A percentile compares a stretch with the other conserved stretches of the same genome.
Evolutionary conservation across 1,284 basidiomycete species (phyloP).

Genomic region (Malassezia globosa): DNA sequence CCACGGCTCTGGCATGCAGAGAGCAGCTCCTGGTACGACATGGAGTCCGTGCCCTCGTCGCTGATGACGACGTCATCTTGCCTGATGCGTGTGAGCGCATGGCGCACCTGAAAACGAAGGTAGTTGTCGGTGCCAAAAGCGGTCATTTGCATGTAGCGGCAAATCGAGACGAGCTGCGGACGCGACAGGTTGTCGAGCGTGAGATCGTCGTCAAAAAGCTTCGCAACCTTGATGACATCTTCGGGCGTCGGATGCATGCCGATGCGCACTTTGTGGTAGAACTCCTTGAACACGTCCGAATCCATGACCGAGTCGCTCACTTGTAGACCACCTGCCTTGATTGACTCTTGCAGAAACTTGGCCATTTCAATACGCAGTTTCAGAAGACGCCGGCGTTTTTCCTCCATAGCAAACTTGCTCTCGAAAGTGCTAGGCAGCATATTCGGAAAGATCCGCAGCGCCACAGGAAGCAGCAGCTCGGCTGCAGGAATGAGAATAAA

Average conservation of each 20-base stretch:
- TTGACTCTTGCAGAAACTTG: conserved; percentile 95
- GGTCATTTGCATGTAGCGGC: conserved; percentile 81
- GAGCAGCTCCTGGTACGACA: conserved; percentile 81
- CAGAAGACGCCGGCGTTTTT: conserved; percentile 89
- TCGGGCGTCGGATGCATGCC: conserved; percentile 78
- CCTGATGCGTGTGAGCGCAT: conserved; percentile 68
- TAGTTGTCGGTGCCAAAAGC: conserved; percentile 99
- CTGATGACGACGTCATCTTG: conserved; percentile 83
- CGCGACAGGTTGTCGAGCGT: conserved; percentile 95
- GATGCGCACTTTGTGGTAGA: conserved; percentile 96
- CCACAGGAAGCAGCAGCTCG: conserved; percentile 92
- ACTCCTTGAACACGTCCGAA: conserved; percentile 93
- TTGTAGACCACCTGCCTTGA: conserved; percentile 82
- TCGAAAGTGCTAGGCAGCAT: conserved; percentile 98
- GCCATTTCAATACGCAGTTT: conserved; percentile 95
- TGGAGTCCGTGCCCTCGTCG: conserved; percentile 73
- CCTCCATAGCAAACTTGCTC: conserved; percentile 74
- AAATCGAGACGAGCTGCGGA: conserved; percentile 93
- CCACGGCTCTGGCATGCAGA: conserved; percentile 88
- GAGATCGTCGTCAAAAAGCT: conserved; percentile 91
- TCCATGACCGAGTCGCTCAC: conserved; percentile 72
- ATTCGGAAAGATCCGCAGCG: conserved; percentile 92
- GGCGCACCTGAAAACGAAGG: conserved; percentile 81
- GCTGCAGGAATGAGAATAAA: conserved; percentile 96
- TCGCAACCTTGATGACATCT: conserved; percentile 87